A percentile compares a stretch with the other conserved stretches of the same genome.
These are phyloP conservation scores for Pseudogymnoascus sp. DNA, from an alignment of 2,329 filamentous ascomycete genomes.

Conservation along the genomic window DNA sequence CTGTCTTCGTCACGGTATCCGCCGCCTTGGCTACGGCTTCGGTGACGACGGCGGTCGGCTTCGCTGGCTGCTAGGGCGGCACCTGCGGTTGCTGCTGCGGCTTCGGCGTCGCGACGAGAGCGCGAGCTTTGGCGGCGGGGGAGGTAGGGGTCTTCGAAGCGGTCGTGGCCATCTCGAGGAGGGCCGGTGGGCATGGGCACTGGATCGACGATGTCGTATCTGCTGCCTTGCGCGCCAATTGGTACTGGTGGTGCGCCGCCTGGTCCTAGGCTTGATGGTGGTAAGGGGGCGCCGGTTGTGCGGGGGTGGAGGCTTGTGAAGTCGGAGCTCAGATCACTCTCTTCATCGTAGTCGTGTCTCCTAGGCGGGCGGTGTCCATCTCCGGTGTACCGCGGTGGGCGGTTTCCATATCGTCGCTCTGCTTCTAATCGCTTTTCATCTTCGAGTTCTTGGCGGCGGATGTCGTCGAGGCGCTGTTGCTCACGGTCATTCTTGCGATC, in stretches of 20 bases:
- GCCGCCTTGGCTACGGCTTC: slow-evolving; percentile 11
- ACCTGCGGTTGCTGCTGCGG: slow-evolving; percentile 40
- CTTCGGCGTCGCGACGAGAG: slow-evolving; percentile 33
- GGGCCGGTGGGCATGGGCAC: slow-evolving; percentile 48
- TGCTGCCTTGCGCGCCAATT: slow-evolving; percentile 25
- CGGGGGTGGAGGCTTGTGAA: slow-evolving; percentile 28
- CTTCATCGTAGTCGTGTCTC: slow-evolving; percentile 21
- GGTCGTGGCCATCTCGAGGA: slow-evolving; percentile 37
- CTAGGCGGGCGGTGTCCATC: slow-evolving; percentile 52
- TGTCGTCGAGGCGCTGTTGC: slow-evolving; percentile 34
- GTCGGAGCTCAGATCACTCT: slow-evolving; percentile 22
- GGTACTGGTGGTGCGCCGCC: slow-evolving; percentile 20
- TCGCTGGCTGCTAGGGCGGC: slow-evolving; percentile 41
- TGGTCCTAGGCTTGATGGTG: background rate
- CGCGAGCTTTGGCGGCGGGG: background rate
- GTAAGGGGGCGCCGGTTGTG: slow-evolving; percentile 21
- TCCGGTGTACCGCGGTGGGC: slow-evolving; percentile 58
- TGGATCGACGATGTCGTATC: slow-evolving; percentile 29
- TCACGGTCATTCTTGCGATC: slow-evolving; percentile 48
- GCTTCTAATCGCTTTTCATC: slow-evolving; percentile 46
- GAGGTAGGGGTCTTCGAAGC: slow-evolving; percentile 29
- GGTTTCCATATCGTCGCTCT: slow-evolving; percentile 45
- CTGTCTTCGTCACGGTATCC: slow-evolving; percentile 24
- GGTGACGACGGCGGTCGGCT: slow-evolving; percentile 27
- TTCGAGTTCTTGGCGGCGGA: slow-evolving; percentile 41